Evolutionary conservation across 2,329 filamentous ascomycete species (phyloP), one percentile per base, ranked within the genome.

Genomic region (Talaromyces sp.): DNA sequence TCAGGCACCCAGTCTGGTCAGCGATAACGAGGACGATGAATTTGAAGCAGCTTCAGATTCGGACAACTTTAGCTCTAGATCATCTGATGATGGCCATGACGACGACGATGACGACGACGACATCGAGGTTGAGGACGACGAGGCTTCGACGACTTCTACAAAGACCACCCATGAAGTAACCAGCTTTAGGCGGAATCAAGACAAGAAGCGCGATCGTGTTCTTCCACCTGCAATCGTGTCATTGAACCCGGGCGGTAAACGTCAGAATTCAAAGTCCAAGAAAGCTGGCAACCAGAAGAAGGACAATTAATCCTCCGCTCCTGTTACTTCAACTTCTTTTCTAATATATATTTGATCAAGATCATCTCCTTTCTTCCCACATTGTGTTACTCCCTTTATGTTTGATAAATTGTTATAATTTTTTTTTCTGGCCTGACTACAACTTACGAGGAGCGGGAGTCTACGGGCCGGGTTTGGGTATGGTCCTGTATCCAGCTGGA

Each of bases 1-100:
- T 76, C 90, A 91, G 69, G 90, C 90, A 9, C 90, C 90, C 24
- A 92, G 89, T 70, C 83, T 93, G 58, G 90, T 93, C 73, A 92
- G 90, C 77, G 90, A 93, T 76, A 54, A 64, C 22, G 65, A 66
- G 14, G 65, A 66, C 10, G 90, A 92, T 73, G 90, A 92, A 73
- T 91, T 90, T 71, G 90, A 90, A 69, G 88, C 73, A 14, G 78
- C 89, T 63, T 91, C 89, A 1, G 87, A 90, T 54, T 89, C 86
- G 0, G 81, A 83, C 50, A 89, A 87, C 4, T 87, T 87, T 31
- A 76, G 74, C 14, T 76, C 80, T 1, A 76, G 75, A 57, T 81
- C 81, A 5, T 82, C 79, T 3, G 79, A 80, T 43, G 77, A 77
- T 16, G 79, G 85, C 43, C 87, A 87, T n/a, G 86, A 86, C 27